Base-by-base conservation (phyloP, 1,139 yeast genomes). In the Pneumocystis canis region DNA sequence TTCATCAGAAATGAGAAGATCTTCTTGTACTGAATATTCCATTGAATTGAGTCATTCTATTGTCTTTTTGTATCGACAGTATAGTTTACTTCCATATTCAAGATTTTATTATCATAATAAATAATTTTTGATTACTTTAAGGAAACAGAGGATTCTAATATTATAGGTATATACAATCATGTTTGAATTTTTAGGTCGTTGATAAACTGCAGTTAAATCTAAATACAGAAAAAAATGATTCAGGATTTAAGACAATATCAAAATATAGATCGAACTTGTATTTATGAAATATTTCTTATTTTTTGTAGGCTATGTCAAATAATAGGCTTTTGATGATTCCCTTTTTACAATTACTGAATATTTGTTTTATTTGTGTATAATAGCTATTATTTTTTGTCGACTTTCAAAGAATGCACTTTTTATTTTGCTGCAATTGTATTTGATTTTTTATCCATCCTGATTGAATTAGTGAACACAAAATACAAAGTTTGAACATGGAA, bases 361-460 rank as follows among this genome's bases (percentile, higher is more conserved):
- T 71, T 76, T 92, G 65, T 90, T 87, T 77, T 87, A 97, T 0
- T 78, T 94, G 68, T 82, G 84, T 68, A 75, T 82, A 58, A 78
- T 88, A 16, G 87, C 95, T 0, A 80, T 80, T 66, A 76, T 79
- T 62, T 73, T 92, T 69, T 79, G 83, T 59, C 65, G 68, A 1
- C 73, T 75, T 1, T 75, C 82, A 60, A 72, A 79, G 1, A 76
- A 76, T 64, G 88, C 89, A 0, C 73, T 92, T 60, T 92, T 71
- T 94, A 86, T 74, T 78, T 92, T 66, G 98, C 98, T 0, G 98
- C 98, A 3, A 98, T 98, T 0, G 99, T 92, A 0, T 87, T 96
- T 5, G 99, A 92, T 73, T 92, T 94, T 92, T 89, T 75, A 79
- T 92, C 58, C 99, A 98, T 1, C 82, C 82, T 64, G 84, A 90